These are phyloP conservation scores for Cyberlindnera japonica DNA, from an alignment of 805 yeast species.

Conservation along the genomic window DNA sequence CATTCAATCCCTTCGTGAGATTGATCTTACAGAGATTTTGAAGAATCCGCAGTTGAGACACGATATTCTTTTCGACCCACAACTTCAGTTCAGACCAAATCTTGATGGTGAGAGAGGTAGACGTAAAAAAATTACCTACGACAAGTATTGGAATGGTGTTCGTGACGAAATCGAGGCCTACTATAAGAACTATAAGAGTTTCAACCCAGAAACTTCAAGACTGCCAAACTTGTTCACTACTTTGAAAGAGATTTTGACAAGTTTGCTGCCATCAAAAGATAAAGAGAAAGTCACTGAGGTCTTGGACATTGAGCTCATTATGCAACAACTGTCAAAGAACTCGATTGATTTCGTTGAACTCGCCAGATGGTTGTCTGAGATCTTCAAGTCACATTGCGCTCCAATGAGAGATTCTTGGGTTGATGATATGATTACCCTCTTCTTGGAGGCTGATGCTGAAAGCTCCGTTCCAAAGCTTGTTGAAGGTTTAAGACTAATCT, in stretches of 20 bases:
- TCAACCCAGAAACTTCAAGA: conserved; percentile 20
- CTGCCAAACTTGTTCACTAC: conserved; percentile 73
- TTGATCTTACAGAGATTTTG: conserved; percentile 82
- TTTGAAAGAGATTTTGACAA: conserved; percentile 69
- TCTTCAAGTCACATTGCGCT: conserved; percentile 88
- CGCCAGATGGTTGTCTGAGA: conserved; percentile 68
- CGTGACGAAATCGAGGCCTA: conserved; percentile 58
- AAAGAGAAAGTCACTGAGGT: conserved; percentile 61
- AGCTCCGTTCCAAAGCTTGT: conserved; percentile 46
- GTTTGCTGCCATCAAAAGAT: conserved; percentile 76
- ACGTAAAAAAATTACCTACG: conserved; percentile 69
- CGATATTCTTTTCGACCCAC: conserved; percentile 89
- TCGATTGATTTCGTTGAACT: conserved; percentile 70
- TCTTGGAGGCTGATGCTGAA: conserved; percentile 35
- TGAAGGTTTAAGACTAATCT: conserved; percentile 72
- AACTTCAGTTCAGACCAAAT: conserved; percentile 85
- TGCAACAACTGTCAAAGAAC: conserved; percentile 70
- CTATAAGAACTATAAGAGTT: conserved; percentile 23
- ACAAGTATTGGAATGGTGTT: conserved; percentile 80
- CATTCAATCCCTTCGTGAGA: conserved; percentile 74
- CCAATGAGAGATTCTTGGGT: conserved; percentile 95
- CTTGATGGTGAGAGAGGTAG: conserved; percentile 88
- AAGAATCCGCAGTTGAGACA: conserved; percentile 91
- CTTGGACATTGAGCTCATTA: conserved; percentile 68
- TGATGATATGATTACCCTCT: conserved; percentile 61